phyloP scores from a whole-genome alignment of 208 protist genomes.

The Acanthamoeba culbertsoni region DNA sequence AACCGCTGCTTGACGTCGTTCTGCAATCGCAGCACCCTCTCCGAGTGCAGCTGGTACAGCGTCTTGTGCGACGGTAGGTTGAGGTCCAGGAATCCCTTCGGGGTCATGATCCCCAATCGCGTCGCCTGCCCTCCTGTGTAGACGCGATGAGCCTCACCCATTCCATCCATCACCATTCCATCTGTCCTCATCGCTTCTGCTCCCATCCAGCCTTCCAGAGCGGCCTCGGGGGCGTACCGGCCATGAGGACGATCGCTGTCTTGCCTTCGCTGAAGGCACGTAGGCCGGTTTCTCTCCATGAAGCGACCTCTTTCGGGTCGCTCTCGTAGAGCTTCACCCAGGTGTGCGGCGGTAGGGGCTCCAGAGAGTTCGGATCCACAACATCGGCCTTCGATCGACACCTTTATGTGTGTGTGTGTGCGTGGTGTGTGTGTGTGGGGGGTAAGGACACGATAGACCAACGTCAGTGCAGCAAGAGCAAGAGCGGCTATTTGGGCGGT shows the following conservation, averaged over 20 bases:
- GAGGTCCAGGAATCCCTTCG: slow-evolving; percentile 23
- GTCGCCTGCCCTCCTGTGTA: background rate
- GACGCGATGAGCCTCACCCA: background rate
- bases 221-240: background rate
- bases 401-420: background rate
- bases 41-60: slow-evolving; percentile 8
- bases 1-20: background rate
- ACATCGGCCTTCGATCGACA: background rate
- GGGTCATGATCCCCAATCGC: background rate
- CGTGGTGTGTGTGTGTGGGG: background rate
- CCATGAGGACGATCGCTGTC: background rate
- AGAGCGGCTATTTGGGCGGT: background rate
- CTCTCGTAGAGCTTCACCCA: background rate
- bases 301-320: background rate
- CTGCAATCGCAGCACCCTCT: background rate
- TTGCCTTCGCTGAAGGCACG: background rate
- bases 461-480: too few relatives aligned
- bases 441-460: too few relatives aligned
- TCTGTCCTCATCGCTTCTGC: too few relatives aligned
- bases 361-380: background rate
- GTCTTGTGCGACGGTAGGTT: slow-evolving; percentile 41
- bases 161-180: too few relatives aligned
- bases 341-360: background rate
- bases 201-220: background rate
- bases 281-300: background rate